Base-by-base conservation (phyloP, 1,284 basidiomycete genomes). In the Ganoderma resinaceum region DNA sequence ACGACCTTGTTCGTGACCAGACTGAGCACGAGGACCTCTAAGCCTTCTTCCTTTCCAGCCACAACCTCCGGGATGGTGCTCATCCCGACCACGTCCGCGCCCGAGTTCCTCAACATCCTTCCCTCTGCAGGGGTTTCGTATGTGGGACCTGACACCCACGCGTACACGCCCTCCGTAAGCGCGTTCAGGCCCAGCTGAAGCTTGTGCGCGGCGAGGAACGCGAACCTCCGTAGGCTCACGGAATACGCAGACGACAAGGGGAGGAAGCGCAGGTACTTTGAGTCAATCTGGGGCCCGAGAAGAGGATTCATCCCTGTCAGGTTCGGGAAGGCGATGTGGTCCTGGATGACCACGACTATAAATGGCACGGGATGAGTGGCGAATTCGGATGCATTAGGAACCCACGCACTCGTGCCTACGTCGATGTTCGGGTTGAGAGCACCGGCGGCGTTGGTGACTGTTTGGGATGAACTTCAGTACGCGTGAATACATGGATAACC, bases 51-150 rank as follows among this genome's bases (percentile, higher is more conserved):
- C 62, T 88, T 82, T 26, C 92, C 95, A 0, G 89, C 92, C 23
- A 95, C 82, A n/a, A 95, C 93, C 81, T 96, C 94, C 0, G 94
- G 94, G n/a, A 95, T 87, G 0, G 95, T 96, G 73, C 91, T 94
- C 94, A 96, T 95, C 2, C 94, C 94, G 1, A 95, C 94, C 9
- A 95, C 91, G 74, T 95, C 93, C 3, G 89, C 93, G 5, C 93
- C 94, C 0, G 86, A 87, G n/a, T 80, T 79, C 29, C 92, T 82
- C 61, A 95, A 79, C 77, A 94, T 88, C 55, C 88, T 82, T n/a
- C 93, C 93, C 74, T 95, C 93, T 0, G 92, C 92, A 1, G 92
- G 88, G 0, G 92, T 92, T 80, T 96, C 95, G 78, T 95, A 96
- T 5, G 92, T 92, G 0, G 94, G 94, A 0, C 93, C 93, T 33